Evolutionary conservation across 257 asterid genomes (phyloP).

Genomic region (Lavandula angustifolia): DNA sequence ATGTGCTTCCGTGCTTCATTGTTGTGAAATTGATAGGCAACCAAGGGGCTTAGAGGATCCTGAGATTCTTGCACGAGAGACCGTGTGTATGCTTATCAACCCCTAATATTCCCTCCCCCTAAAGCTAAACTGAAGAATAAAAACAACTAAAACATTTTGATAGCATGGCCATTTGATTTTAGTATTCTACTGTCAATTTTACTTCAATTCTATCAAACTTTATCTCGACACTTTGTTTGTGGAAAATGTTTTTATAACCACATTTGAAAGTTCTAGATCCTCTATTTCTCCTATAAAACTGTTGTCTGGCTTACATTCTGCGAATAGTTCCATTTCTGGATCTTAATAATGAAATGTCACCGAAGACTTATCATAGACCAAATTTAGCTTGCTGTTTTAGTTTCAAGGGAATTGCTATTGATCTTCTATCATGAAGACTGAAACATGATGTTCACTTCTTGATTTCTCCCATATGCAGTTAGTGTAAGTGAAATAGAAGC

Average conservation of each 20-base stretch:
- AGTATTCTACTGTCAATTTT: conserved; percentile 11
- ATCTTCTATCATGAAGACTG: conserved; percentile 8
- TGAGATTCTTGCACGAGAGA: conserved; percentile 93
- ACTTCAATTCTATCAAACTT: conserved; percentile 13
- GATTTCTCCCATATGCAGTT: conserved; percentile 53
- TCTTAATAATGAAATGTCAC: conserved; percentile 7
- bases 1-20: conserved; percentile 79
- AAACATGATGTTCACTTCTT: conserved; percentile 25
- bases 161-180: conserved; percentile 12
- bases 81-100: conserved; percentile 77
- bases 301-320: conserved; percentile 1
- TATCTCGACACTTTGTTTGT: neutral
- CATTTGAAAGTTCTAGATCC: neutral
- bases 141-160: conserved; percentile 3
- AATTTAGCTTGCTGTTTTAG: conserved; percentile 16
- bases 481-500: conserved; percentile 99
- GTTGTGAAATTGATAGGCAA: conserved; percentile 91
- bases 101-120: conserved; percentile 21
- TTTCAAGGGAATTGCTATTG: neutral
- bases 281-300: conserved; percentile 8
- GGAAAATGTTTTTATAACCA: neutral
- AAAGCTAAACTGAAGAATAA: conserved; percentile 4
- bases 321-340: conserved; percentile 19
- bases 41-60: conserved; percentile 91
- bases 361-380: conserved; percentile 12